Conservation (phyloP, 345 rosid species). For the Populus davidiana region DNA sequence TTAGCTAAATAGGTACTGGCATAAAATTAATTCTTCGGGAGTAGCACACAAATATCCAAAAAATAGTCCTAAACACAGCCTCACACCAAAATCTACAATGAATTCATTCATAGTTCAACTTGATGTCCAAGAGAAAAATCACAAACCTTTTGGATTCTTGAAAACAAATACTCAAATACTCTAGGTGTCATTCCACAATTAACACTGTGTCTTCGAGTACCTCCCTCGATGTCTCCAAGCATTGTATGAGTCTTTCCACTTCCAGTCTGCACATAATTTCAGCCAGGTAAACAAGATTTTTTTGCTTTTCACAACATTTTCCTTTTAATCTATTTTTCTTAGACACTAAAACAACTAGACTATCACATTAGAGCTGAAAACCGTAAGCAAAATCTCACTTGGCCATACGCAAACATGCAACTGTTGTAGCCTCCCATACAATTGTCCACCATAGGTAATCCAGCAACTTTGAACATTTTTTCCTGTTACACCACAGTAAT, state of each 20-base stretch:
- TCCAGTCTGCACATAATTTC: slow-evolving; percentile 63
- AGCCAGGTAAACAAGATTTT: neutral
- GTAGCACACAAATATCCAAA: neutral
- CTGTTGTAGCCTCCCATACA: slow-evolving; percentile 95
- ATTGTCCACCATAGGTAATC: slow-evolving; percentile 96
- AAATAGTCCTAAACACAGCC: neutral
- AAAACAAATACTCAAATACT: slow-evolving; percentile 83
- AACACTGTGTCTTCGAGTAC: slow-evolving; percentile 90
- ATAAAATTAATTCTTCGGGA: neutral
- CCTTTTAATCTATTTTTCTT: neutral
- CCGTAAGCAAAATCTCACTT: slow-evolving; percentile 43
- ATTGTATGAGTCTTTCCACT: slow-evolving; percentile 99
- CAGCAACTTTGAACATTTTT: slow-evolving; percentile 83
- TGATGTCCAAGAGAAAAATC: neutral
- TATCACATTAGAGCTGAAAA: neutral
- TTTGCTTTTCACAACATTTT: neutral
- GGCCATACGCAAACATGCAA: slow-evolving; percentile 99
- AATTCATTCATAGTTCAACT: neutral
- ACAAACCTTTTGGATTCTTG: slow-evolving; percentile 87
- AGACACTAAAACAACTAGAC: neutral
- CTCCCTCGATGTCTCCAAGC: slow-evolving; percentile 99
- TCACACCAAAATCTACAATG: neutral
- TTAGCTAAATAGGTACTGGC: neutral
- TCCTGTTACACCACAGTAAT: slow-evolving; percentile 48
- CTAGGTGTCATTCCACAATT: slow-evolving; percentile 97